Conservation (phyloP, 1,284 basidiomycete species). For the Lentinus polychrous region DNA sequence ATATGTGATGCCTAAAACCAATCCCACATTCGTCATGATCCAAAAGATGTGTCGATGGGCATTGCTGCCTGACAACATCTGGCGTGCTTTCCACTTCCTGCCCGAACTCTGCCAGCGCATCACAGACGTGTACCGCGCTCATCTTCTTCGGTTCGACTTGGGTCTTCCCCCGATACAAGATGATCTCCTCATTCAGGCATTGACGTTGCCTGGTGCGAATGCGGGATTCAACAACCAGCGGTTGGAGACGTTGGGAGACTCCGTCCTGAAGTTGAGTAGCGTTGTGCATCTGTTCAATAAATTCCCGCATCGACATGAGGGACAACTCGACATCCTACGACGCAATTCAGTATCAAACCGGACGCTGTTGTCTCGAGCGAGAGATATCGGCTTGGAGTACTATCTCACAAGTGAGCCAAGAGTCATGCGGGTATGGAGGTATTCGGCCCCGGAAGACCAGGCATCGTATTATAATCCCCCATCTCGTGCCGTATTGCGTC, state of each 20-base stretch:
- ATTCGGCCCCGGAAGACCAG: constrained; percentile 32
- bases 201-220: constrained; percentile 60
- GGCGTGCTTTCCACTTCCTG: constrained; percentile 46
- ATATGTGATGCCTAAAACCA: not conserved
- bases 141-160: constrained; percentile 42
- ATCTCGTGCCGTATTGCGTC: constrained; percentile 24
- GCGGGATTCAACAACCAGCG: constrained; percentile 74
- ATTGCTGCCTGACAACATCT: constrained; percentile 39
- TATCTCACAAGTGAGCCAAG: constrained; percentile 57
- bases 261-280: constrained; percentile 70
- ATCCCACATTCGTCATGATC: constrained; percentile 31
- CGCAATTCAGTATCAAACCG: constrained; percentile 61
- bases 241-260: constrained; percentile 79
- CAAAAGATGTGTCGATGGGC: constrained; percentile 49
- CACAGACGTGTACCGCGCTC: constrained; percentile 56
- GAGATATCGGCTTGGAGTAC: constrained; percentile 52
- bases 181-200: constrained; percentile 59
- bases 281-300: constrained; percentile 72
- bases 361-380: constrained; percentile 59
- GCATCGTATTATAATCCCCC: constrained; percentile 21
- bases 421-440: constrained; percentile 55
- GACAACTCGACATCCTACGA: constrained; percentile 64
- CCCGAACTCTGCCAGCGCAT: constrained; percentile 63
- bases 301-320: constrained; percentile 73
- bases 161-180: constrained; percentile 51